Conservation (phyloP, 345 rosid species). For the Euphorbia lathyris region DNA sequence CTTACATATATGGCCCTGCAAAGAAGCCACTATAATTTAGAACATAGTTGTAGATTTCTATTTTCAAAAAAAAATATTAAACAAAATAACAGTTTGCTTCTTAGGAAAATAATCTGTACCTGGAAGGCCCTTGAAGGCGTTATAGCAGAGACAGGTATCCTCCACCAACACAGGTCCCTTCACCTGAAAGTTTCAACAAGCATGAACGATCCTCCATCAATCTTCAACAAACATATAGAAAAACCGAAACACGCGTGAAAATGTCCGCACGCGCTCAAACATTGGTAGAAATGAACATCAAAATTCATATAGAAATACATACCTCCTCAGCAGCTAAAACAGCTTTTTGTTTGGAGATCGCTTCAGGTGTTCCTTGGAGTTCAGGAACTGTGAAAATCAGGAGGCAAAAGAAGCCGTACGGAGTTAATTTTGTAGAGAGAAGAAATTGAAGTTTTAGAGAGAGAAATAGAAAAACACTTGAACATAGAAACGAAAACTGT, state of each 20-base stretch:
- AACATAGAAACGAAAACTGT: neutral
- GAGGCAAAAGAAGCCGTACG: neutral
- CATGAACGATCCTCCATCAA: neutral
- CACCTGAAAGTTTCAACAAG: slow-evolving; percentile 47
- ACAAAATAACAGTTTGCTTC: neutral
- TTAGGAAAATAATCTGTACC: slow-evolving; percentile 36
- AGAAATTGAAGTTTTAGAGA: neutral
- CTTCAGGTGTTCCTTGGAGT: slow-evolving; percentile 91
- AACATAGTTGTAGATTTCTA: neutral
- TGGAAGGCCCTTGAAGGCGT: slow-evolving; percentile 94
- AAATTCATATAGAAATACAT: neutral
- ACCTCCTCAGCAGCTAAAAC: slow-evolving; percentile 87
- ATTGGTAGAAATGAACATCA: neutral
- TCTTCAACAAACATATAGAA: neutral
- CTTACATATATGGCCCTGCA: slow-evolving; percentile 99
- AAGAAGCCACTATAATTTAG: slow-evolving; percentile 19
- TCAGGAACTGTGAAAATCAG: slow-evolving; percentile 58
- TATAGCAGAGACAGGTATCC: slow-evolving; percentile 95
- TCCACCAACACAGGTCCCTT: slow-evolving; percentile 92
- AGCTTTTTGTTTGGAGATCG: slow-evolving; percentile 86
- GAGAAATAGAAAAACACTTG: slow-evolving; percentile 1
- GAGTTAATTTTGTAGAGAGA: neutral
- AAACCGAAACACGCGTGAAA: neutral
- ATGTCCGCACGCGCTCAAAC: neutral
- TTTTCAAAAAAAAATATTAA: no score